phyloP scores from a whole-genome alignment of 148 eudicot genomes.

The Selenicereus undatus region DNA sequence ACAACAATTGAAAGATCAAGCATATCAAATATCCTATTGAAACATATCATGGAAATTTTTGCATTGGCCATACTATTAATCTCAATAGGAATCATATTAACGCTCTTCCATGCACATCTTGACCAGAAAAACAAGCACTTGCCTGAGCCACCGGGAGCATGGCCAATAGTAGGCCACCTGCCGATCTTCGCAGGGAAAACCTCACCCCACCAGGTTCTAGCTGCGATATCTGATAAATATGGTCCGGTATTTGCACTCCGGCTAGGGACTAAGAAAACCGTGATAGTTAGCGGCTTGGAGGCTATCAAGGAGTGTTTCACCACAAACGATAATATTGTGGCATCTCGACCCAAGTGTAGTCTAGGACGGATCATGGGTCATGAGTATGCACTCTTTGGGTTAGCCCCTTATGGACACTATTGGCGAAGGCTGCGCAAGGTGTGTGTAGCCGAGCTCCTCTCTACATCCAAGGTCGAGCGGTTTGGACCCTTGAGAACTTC shows the following conservation, averaged over 20 bases:
- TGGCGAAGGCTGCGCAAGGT: conserved; percentile 26
- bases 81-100: background rate
- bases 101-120: background rate
- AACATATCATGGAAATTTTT: background rate
- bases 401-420: conserved; percentile 18
- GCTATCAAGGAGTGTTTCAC: conserved; percentile 28
- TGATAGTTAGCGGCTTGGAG: conserved; percentile 23
- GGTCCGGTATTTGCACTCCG: conserved; percentile 23
- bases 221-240: conserved; percentile 18
- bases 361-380: conserved; percentile 14
- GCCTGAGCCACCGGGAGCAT: conserved; percentile 17
- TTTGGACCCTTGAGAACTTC: conserved; percentile 3
- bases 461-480: conserved; percentile 5
- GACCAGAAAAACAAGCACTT: background rate
- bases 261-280: conserved; percentile 14
- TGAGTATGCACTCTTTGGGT: conserved; percentile 16
- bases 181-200: background rate
- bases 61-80: background rate
- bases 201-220: conserved; percentile 15
- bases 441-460: conserved; percentile 16
- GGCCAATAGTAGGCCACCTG: conserved; percentile 31
- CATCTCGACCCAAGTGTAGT: conserved; percentile 8
- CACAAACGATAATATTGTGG: conserved; percentile 19
- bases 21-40: too few relatives aligned
- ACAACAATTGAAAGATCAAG: too few relatives aligned